Percentiles rank a stretch among this genome's conserved stretches.
phyloP scores from a whole-genome alignment of 2,329 filamentous ascomycete species.

The Dactylonectria estremocensis region DNA sequence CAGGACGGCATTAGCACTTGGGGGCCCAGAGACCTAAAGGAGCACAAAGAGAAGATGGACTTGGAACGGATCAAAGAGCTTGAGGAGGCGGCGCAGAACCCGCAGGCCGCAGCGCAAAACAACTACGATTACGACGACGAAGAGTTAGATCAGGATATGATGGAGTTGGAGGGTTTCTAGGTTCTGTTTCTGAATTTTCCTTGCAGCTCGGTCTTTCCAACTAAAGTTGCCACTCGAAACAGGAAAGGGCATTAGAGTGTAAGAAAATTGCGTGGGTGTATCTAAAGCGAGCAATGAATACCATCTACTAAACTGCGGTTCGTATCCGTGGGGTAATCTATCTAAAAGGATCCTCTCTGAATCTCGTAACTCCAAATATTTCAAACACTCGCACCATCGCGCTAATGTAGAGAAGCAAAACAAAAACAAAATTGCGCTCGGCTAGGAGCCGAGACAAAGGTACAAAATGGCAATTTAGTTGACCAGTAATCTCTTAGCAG shows the following conservation, averaged over 20 bases:
- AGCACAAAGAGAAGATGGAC: conserved; percentile 83
- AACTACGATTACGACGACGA: conserved; percentile 69
- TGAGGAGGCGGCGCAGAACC: conserved; percentile 59
- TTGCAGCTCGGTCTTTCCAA: background rate
- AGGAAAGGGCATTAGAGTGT: background rate
- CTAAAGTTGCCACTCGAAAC: conserved; percentile 9
- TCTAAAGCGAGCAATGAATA: conserved; percentile 12
- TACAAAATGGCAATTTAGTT: conserved; percentile 28
- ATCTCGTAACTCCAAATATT: conserved; percentile 7
- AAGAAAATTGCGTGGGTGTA: conserved; percentile 4
- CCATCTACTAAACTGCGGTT: conserved; percentile 14
- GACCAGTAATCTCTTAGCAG: conserved; percentile 56
- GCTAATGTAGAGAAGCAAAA: background rate
- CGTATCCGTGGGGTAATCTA: conserved; percentile 5
- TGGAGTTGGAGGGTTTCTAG: conserved; percentile 63
- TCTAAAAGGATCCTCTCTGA: background rate
- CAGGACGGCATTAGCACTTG: conserved; percentile 96
- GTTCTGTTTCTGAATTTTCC: conserved; percentile 42
- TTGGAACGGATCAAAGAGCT: conserved; percentile 77
- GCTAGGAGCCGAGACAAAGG: background rate
- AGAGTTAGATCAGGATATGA: conserved; percentile 69
- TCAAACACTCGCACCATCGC: conserved; percentile 8
- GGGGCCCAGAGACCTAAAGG: conserved; percentile 84
- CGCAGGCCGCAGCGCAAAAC: conserved; percentile 45
- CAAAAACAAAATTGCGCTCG: background rate